Base-by-base conservation (phyloP, 257 asterid genomes). In the Scutellaria baicalensis region DNA sequence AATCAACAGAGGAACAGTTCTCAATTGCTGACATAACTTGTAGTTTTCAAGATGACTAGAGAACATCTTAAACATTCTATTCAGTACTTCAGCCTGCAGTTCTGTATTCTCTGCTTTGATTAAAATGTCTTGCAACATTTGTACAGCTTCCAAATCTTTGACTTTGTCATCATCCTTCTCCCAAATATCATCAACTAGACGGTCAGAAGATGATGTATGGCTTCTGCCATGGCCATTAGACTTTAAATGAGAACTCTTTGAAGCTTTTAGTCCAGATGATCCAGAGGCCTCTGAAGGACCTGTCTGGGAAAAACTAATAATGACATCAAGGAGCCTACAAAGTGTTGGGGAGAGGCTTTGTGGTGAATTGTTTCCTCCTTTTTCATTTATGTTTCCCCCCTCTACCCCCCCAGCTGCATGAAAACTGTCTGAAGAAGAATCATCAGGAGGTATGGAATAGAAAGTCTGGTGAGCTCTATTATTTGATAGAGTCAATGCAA, bases 121-220 rank as follows among this genome's bases (percentile, higher is more conserved):
- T 75, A 94, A 84, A 75, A 94, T 91, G 82, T 91, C 97, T 80
- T 89, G 99, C 87, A 94, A 84, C 89, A 89, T 85, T 70, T 89
- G 97, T 42, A 94, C 95, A 78, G 99, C 99, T 84, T 91, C 97
- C 75, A 94, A 82, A 79, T 91, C 99, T 84, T 87, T 91, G 70
- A 91, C 91, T 84, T 89, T 89, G 79, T 81, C 93, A 13, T 78
- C 93, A 74, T 89, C 97, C 78, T 86, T 89, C 78, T 91, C 98
- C 93, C 96, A 86, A 48, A 78, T 50, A 55, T 91, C 99, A 74
- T 89, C 99, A 39, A 77, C 45, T n/a, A 84, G 43, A 48, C 84
- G 82, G 52, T 91, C 99, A 77, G 88, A 80, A 36, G 98, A 91
- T 43, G 89, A 82, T 35, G 97, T 77, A 59, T 79, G 92, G 86